Evolutionary conservation across 164 flowering plant species (phyloP).

Genomic region (Sextonia rubra): DNA sequence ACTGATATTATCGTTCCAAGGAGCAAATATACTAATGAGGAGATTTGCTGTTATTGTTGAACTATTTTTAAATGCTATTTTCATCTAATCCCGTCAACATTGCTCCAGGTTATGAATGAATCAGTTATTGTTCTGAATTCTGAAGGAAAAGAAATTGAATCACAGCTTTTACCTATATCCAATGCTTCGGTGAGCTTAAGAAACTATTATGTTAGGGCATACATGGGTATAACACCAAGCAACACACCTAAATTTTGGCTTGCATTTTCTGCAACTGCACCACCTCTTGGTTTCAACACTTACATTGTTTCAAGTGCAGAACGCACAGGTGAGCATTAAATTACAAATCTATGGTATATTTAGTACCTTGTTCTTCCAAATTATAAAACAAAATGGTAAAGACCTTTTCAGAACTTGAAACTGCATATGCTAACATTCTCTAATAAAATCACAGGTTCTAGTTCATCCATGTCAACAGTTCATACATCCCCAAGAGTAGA

Average conservation of each 20-base stretch:
- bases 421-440: not conserved
- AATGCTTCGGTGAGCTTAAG: constrained; percentile 37
- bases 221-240: constrained; percentile 46
- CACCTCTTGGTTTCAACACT: constrained; percentile 89
- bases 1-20: no score
- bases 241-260: constrained; percentile 71
- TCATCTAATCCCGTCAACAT: not conserved
- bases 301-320: constrained; percentile 51
- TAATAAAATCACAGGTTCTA: constrained; percentile 34
- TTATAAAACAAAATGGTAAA: not conserved
- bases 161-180: constrained; percentile 62
- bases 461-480: constrained; percentile 35
- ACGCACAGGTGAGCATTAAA: constrained; percentile 35
- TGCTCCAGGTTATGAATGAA: constrained; percentile 51
- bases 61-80: not conserved
- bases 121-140: constrained; percentile 59
- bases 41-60: not conserved
- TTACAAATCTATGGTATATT: not conserved
- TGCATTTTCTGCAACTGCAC: constrained; percentile 68
- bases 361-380: no score
- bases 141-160: constrained; percentile 53
- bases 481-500: constrained; percentile 29
- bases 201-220: constrained; percentile 61
- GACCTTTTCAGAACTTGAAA: not conserved
- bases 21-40: no score